Evolutionary conservation across 148 eudicot genomes (phyloP), one percentile per base, ranked within the genome.

Genomic region (Talinum fruticosum): DNA sequence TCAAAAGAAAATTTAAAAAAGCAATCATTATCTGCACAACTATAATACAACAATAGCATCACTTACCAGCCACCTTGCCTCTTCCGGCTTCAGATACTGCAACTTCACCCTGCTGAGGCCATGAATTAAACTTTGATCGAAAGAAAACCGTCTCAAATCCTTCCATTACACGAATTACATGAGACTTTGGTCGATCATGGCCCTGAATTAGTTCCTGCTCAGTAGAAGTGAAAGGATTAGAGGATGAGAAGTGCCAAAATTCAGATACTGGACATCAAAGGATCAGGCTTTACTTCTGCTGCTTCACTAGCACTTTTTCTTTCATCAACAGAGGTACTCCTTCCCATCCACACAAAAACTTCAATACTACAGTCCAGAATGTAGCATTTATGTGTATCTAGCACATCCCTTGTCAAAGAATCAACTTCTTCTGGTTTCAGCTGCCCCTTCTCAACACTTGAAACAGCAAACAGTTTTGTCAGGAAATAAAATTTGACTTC

Each of bases 271-370:
- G 28, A 8, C 14, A 69, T 79, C 57, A 80, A 69, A 41, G 69
- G 33, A 80, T 13, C 8, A 26, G 53, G 26, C 49, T 68, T 85
- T 88, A 92, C 97, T 84, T 92, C 94, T 32, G 83, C 85, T 35
- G 89, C 86, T 71, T 86, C 75, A 65, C 85, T 87, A 66, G 92
- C 84, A 32, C 82, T 79, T 79, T 92, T 90, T 33, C 91, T 72
- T 79, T 90, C 90, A 21, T 87, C 85, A 35, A 90, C 78, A 21
- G 90, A 84, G 47, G 93, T 89, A 72, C 69, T 74, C 79, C 85
- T 92, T 70, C 97, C 97, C 87, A 89, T 84, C 97, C 97, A 92
- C 73, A 86, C 85, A 87, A 81, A 89, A 70, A 90, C 82, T 66
- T 92, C 90, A 37, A 80, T 0, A 81, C 83, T 92, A 57, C 89